Evolutionary conservation across 768 basidiomycete species (phyloP).

Genomic region (Mycena capillaripes): DNA sequence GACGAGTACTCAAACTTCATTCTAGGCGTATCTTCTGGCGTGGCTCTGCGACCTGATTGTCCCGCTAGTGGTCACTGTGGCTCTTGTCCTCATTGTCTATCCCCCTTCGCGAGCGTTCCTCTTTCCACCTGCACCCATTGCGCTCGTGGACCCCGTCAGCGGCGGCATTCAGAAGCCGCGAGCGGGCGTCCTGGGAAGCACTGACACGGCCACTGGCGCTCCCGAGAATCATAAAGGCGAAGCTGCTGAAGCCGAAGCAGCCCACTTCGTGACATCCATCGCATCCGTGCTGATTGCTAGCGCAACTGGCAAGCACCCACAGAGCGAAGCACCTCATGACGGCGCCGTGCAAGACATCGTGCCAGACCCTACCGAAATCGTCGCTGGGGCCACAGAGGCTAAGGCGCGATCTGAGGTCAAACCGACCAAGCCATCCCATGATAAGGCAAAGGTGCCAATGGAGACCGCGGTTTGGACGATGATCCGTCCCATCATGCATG

Average conservation of each 20-base stretch:
- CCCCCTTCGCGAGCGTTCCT: conserved; percentile 48
- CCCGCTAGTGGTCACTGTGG: conserved; percentile 47
- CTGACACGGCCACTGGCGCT: conserved; percentile 50
- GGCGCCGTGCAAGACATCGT: conserved; percentile 39
- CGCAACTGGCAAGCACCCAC: conserved; percentile 43
- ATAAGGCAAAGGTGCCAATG: conserved; percentile 23
- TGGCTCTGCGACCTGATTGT: conserved; percentile 54
- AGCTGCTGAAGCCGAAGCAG: conserved; percentile 55
- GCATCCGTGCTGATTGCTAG: conserved; percentile 48
- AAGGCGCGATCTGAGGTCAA: conserved; percentile 21
- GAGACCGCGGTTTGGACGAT: conserved; percentile 23
- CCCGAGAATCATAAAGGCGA: conserved; percentile 52
- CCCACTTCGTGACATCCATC: conserved; percentile 49
- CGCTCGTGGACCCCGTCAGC: conserved; percentile 45
- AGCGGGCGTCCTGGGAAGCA: conserved; percentile 47
- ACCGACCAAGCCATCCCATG: conserved; percentile 10
- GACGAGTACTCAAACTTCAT: conserved; percentile 17
- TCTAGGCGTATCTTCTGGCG: conserved; percentile 48
- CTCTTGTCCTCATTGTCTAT: conserved; percentile 52
- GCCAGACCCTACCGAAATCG: conserved; percentile 45
- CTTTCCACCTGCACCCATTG: conserved; percentile 54
- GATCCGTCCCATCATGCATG: conserved; percentile 27
- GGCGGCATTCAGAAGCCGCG: conserved; percentile 51
- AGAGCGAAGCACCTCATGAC: conserved; percentile 29
- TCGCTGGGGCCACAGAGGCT: conserved; percentile 40